phyloP scores from a whole-genome alignment of 2,329 filamentous ascomycete species.

The Phyllosticta paracitricarpa region DNA sequence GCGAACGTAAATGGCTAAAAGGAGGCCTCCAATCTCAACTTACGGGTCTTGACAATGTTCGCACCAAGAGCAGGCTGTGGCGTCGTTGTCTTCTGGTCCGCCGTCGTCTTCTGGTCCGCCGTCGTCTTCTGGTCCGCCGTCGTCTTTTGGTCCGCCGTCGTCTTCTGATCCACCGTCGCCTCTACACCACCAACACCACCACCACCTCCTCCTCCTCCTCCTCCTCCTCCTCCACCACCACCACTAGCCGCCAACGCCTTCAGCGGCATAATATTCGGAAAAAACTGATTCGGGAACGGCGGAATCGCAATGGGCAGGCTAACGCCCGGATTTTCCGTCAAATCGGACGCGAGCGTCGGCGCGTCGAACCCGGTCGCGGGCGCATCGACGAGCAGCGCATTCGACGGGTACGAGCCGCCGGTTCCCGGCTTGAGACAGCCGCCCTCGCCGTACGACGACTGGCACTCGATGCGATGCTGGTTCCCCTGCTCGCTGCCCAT shows the following conservation, averaged over 20 bases:
- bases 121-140: too few species aligned
- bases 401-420: constrained; percentile 1
- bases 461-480: constrained; percentile 36
- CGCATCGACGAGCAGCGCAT: too few species aligned
- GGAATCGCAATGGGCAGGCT: neutral
- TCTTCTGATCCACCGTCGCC: too few species aligned
- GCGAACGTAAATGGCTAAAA: too few species aligned
- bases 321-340: neutral
- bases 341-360: neutral
- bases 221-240: neutral
- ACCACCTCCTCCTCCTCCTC: too few species aligned
- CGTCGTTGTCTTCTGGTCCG: too few species aligned
- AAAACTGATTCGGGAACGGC: neutral
- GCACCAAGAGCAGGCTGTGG: too few species aligned
- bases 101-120: too few species aligned
- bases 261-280: neutral
- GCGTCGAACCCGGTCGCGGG: neutral
- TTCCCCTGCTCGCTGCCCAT: constrained; percentile 37
- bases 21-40: too few species aligned
- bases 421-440: constrained; percentile 34
- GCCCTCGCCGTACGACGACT: constrained; percentile 40
- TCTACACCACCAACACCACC: too few species aligned
- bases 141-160: too few species aligned
- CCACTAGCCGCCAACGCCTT: neutral
- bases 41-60: too few species aligned